Evolutionary conservation across 2,329 filamentous ascomycete species (phyloP).

Genomic region (Aureobasidium sp.): DNA sequence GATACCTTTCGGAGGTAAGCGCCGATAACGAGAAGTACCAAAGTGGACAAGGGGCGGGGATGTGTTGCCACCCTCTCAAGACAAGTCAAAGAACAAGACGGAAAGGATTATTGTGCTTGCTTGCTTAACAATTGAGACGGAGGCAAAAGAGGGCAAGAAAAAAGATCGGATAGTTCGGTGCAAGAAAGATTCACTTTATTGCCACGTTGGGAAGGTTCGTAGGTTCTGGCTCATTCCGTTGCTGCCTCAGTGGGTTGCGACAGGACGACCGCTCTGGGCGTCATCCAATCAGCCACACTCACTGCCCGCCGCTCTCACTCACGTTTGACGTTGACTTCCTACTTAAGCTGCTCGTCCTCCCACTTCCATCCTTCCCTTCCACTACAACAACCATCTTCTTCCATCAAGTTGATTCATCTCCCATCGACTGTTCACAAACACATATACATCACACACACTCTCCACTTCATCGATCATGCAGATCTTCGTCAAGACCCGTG

Average conservation of each 20-base stretch:
- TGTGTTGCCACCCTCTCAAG: slow-evolving; percentile 5
- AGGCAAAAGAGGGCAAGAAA: slow-evolving; percentile 6
- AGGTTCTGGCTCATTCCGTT: slow-evolving; percentile 17
- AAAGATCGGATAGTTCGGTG: neutral
- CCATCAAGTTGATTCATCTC: slow-evolving; percentile 1
- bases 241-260: slow-evolving; percentile 10
- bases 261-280: slow-evolving; percentile 8
- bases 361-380: neutral
- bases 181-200: neutral
- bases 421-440: slow-evolving; percentile 17
- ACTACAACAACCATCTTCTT: neutral
- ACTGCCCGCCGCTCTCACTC: slow-evolving; percentile 5
- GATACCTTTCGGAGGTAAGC: slow-evolving; percentile 8
- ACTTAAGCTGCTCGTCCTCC: slow-evolving; percentile 7
- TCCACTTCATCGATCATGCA: slow-evolving; percentile 56
- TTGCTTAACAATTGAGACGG: neutral
- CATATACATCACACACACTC: slow-evolving; percentile 21
- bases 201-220: slow-evolving; percentile 16
- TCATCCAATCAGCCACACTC: slow-evolving; percentile 16
- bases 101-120: neutral
- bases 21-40: slow-evolving; percentile 15
- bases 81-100: slow-evolving; percentile 7
- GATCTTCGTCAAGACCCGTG: slow-evolving; percentile 96
- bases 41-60: slow-evolving; percentile 5
- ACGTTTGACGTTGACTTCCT: neutral